Conservation (phyloP, 2,329 filamentous ascomycete species). For the Curvularia verruculosa region DNA sequence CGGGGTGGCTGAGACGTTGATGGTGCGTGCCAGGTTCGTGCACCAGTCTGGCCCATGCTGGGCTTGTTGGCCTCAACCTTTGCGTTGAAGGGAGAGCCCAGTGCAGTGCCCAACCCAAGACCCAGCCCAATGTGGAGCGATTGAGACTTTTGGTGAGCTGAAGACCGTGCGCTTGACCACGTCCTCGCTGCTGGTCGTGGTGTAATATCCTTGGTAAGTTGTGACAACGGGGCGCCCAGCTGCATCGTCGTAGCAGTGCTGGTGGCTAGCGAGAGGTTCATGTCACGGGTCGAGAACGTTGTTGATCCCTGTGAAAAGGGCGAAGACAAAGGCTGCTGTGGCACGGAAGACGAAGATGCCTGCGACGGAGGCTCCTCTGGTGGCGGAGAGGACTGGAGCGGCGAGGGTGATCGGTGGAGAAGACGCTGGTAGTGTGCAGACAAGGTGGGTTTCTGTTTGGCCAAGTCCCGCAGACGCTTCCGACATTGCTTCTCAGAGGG, state of each 20-base stretch:
- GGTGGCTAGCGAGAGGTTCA: constrained; percentile 58
- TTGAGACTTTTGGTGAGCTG: constrained; percentile 59
- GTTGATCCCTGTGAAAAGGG: constrained; percentile 34
- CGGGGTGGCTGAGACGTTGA: constrained; percentile 33
- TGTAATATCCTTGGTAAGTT: constrained; percentile 49
- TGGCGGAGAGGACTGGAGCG: constrained; percentile 54
- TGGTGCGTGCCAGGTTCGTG: constrained; percentile 45
- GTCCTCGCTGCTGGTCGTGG: constrained; percentile 46
- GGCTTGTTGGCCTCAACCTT: constrained; percentile 38
- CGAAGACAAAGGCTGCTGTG: constrained; percentile 44
- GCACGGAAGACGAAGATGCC: constrained; percentile 19
- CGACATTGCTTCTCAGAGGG: constrained; percentile 65
- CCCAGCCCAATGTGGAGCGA: constrained; percentile 57
- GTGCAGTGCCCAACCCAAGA: constrained; percentile 49
- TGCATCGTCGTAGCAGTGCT: constrained; percentile 61
- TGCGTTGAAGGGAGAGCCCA: constrained; percentile 54
- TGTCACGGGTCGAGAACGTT: constrained; percentile 56
- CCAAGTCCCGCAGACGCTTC: constrained; percentile 63
- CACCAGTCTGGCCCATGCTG: constrained; percentile 34
- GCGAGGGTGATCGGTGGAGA: constrained; percentile 66
- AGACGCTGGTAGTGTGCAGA: constrained; percentile 69
- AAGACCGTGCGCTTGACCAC: constrained; percentile 55
- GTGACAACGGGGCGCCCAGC: constrained; percentile 55
- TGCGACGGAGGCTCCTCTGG: constrained; percentile 41
- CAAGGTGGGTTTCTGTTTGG: constrained; percentile 66